Percentiles rank a stretch among this genome's conserved stretches.
phyloP scores from a whole-genome alignment of 2,329 filamentous ascomycete genomes.

The Mariannaea sp. region DNA sequence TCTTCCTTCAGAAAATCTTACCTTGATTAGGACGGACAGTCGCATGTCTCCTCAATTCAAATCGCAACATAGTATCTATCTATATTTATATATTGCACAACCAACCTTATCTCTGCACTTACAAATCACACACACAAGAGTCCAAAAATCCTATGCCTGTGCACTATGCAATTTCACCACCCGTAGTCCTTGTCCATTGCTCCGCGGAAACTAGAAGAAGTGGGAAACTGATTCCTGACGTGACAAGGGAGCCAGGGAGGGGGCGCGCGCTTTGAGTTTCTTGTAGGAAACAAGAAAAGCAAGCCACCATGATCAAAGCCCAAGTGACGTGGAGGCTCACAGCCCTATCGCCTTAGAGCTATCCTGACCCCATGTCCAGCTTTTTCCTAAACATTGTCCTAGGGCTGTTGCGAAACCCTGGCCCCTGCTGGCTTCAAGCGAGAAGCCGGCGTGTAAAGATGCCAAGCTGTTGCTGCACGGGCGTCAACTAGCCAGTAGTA shows the following conservation, averaged over 20 bases:
- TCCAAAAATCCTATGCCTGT: too few relatives aligned
- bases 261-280: too few relatives aligned
- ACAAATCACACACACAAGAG: too few relatives aligned
- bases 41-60: too few relatives aligned
- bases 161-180: too few relatives aligned
- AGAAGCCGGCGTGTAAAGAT: neutral
- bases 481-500: too few relatives aligned
- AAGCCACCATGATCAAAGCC: constrained; percentile 19
- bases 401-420: constrained; percentile 10
- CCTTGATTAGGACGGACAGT: too few relatives aligned
- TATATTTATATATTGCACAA: too few relatives aligned
- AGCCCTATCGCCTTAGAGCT: constrained; percentile 21
- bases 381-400: constrained; percentile 7
- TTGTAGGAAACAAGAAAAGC: constrained; percentile 6
- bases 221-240: neutral
- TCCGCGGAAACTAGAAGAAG: neutral
- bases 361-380: constrained; percentile 2
- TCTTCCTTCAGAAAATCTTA: too few relatives aligned
- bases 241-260: constrained; percentile 5
- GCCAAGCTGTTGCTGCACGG: neutral
- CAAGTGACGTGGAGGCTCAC: constrained; percentile 25
- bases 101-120: too few relatives aligned
- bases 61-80: too few relatives aligned
- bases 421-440: constrained; percentile 2
- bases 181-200: too few relatives aligned